These are phyloP conservation scores for Russula foetens DNA, from an alignment of 768 basidiomycete genomes.

Conservation along the genomic window DNA sequence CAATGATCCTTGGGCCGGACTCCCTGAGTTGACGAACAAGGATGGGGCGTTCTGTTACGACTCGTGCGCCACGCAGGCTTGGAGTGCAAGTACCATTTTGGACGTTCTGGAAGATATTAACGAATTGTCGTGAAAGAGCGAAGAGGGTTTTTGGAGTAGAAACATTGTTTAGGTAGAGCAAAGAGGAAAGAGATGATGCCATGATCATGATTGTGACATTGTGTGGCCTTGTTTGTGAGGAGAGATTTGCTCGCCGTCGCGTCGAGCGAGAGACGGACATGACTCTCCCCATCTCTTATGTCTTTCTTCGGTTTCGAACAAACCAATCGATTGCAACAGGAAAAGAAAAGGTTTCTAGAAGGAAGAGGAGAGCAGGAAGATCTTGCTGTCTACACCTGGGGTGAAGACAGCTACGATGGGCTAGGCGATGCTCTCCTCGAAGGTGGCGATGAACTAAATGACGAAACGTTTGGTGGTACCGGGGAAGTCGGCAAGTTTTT, in stretches of 20 bases:
- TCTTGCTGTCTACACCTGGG: conserved; percentile 89
- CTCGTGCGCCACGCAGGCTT: conserved; percentile 91
- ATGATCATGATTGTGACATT: not conserved
- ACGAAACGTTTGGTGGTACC: conserved; percentile 86
- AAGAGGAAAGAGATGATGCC: not conserved
- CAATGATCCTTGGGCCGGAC: conserved; percentile 82
- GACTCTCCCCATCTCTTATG: conserved; percentile 32
- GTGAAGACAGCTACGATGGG: conserved; percentile 83
- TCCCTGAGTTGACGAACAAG: conserved; percentile 88
- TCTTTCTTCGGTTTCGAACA: conserved; percentile 77
- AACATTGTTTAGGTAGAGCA: not conserved
- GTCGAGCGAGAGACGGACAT: not conserved
- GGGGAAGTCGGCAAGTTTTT: conserved; percentile 62
- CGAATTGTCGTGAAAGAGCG: conserved; percentile 22
- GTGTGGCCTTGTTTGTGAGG: conserved; percentile 17
- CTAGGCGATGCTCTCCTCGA: conserved; percentile 84
- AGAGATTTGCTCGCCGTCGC: not conserved
- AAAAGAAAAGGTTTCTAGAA: conserved; percentile 49
- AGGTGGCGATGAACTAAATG: conserved; percentile 88
- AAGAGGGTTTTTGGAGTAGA: not conserved
- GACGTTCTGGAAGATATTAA: conserved; percentile 82
- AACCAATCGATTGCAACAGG: conserved; percentile 48
- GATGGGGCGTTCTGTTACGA: conserved; percentile 78
- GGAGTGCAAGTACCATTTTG: conserved; percentile 88
- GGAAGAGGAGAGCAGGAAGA: conserved; percentile 53